These are phyloP conservation scores for Penicillium mononematosum DNA, from an alignment of 495 filamentous ascomycete species.

Conservation along the genomic window DNA sequence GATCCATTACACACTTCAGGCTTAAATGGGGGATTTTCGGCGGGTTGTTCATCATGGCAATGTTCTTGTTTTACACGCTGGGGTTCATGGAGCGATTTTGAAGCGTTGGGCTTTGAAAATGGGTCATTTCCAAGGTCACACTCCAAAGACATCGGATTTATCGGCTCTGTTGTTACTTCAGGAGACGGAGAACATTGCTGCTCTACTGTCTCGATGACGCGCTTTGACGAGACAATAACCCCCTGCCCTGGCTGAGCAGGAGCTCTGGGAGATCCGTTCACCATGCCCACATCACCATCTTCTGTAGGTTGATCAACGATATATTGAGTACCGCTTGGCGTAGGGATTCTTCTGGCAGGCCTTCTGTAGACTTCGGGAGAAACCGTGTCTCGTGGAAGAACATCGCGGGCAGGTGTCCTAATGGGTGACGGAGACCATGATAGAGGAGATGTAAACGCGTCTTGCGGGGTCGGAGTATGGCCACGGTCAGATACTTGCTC, in stretches of 20 bases:
- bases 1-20: slow-evolving; percentile 7
- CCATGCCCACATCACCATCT: neutral
- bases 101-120: neutral
- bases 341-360: neutral
- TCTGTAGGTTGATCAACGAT: neutral
- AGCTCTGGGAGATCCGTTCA: neutral
- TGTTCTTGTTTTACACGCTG: neutral
- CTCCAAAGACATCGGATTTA: neutral
- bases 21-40: neutral
- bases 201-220: neutral
- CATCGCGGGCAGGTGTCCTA: slow-evolving; percentile 9
- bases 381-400: slow-evolving; percentile 3
- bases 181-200: neutral
- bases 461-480: slow-evolving; percentile 7
- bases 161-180: neutral
- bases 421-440: neutral
- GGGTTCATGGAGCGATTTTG: neutral
- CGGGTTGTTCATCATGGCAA: neutral
- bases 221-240: neutral
- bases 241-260: neutral
- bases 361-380: neutral
- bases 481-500: neutral
- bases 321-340: neutral
- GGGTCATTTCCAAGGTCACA: neutral
- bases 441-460: slow-evolving; percentile 3